Evolutionary conservation across 495 filamentous ascomycete species (phyloP), one percentile per base, ranked within the genome.

Genomic region (Echria macrotheca): DNA sequence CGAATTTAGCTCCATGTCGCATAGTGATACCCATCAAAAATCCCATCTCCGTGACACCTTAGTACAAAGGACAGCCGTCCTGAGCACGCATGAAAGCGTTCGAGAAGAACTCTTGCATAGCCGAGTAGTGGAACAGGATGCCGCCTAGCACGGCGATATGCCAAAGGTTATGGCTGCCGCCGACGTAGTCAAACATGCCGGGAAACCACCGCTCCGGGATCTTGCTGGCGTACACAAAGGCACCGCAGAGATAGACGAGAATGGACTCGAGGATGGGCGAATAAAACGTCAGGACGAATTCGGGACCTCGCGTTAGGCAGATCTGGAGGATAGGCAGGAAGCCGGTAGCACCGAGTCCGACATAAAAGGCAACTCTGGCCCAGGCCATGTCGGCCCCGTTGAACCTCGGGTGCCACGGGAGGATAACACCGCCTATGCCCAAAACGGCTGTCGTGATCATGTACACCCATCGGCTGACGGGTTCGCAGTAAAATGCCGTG

Each of bases 401-500:
- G 73, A 99, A 99, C 10, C 79, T 85, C 1, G 93, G 94, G 64
- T 96, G 87, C 93, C 93, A 99, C 6, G 93, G 93, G 4, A 99
- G 74, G 44, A 97, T 89, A 53, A 91, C 86, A 22, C 93, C 93
- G 43, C 81, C 87, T 48, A 95, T 70, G 21, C 93, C 91, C 12
- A 99, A 76, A 14, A 82, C 65, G 55, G 87, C 82, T 5, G 93
- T 97, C 15, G 84, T 74, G 32, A 77, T 68, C 64, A 99, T 91
- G 70, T 96, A 98, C 22, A 81, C 72, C 79, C 85, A 94, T 25
- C 89, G 87, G 49, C 84, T 88, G 26, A 84, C 62, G 5, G 93
- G 91, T 54, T 99, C 94, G 68, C 91, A 95, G 66, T 99, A 97
- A 69, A 99, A 97, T 28, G 91, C 93, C 4, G 94, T 96, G 69